These are phyloP conservation scores for Monilinia fructicola DNA, from an alignment of 2,329 filamentous ascomycete species.

Conservation along the genomic window DNA sequence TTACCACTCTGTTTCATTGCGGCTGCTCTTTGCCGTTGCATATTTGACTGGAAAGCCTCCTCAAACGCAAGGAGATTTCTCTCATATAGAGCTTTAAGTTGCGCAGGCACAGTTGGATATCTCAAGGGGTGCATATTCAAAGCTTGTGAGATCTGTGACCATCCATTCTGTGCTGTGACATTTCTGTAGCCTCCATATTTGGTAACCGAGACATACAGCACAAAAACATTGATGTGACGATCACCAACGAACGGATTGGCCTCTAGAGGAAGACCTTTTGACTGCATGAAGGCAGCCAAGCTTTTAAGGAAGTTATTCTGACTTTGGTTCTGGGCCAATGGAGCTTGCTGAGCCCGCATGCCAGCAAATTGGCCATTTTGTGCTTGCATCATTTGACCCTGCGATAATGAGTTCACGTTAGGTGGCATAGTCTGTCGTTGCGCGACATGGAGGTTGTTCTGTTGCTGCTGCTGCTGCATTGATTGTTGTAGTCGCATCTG, in stretches of 20 bases:
- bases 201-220: conserved; percentile 74
- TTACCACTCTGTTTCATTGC: conserved; percentile 37
- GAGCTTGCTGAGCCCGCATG: conserved; percentile 54
- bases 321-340: conserved; percentile 45
- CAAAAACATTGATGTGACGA: conserved; percentile 70
- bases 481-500: conserved; percentile 83
- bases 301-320: conserved; percentile 74
- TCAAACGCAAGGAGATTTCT: conserved; percentile 77
- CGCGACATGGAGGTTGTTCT: conserved; percentile 45
- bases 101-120: conserved; percentile 63
- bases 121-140: conserved; percentile 63
- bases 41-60: conserved; percentile 60
- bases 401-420: conserved; percentile 36
- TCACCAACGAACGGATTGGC: conserved; percentile 71
- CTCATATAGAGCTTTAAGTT: conserved; percentile 73
- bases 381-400: conserved; percentile 54
- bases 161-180: conserved; percentile 67
- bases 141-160: conserved; percentile 68
- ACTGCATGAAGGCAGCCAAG: conserved; percentile 73
- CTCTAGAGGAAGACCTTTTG: conserved; percentile 72
- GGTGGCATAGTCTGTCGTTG: conserved; percentile 48
- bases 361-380: conserved; percentile 58
- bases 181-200: conserved; percentile 76
- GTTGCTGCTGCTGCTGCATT: conserved; percentile 62
- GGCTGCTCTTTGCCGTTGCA: conserved; percentile 46